phyloP scores from a whole-genome alignment of 331 rosid species.

The Acacia pycnantha region DNA sequence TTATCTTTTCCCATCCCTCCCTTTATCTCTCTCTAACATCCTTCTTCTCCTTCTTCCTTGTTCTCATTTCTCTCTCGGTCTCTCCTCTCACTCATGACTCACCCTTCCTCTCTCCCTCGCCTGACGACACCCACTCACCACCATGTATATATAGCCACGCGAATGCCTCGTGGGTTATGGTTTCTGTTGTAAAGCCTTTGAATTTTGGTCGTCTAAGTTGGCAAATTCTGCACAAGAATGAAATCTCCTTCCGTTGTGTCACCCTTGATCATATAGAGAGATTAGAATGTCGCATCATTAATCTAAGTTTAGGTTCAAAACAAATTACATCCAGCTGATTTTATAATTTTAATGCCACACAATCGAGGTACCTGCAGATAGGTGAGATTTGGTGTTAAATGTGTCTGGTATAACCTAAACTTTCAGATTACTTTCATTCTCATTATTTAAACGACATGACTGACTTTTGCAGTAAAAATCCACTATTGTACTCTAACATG shows the following conservation, averaged over 20 bases:
- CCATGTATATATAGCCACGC: slow-evolving; percentile 42
- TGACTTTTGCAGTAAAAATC: background rate
- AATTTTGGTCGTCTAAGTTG: slow-evolving; percentile 15
- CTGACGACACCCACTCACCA: too few relatives aligned
- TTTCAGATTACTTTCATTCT: background rate
- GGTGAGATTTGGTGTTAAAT: background rate
- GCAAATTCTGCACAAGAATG: background rate
- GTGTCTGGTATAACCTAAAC: background rate
- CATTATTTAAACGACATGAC: background rate
- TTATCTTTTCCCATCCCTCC: too few relatives aligned
- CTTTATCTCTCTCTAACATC: too few relatives aligned
- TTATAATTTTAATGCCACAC: background rate
- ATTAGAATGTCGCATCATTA: slow-evolving; percentile 3
- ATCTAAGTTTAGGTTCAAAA: background rate
- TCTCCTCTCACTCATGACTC: too few relatives aligned
- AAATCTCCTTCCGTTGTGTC: background rate
- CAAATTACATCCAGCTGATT: background rate
- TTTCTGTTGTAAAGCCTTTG: slow-evolving; percentile 2
- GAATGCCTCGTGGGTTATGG: slow-evolving; percentile 48
- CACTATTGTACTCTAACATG: too few relatives aligned
- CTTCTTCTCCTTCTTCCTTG: too few relatives aligned
- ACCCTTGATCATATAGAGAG: background rate
- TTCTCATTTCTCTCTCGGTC: too few relatives aligned
- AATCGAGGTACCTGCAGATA: background rate
- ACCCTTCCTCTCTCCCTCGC: too few relatives aligned